A percentile compares a stretch with the other conserved stretches of the same genome.
Evolutionary conservation across 768 basidiomycete genomes (phyloP).

Genomic region (Coprinopsis sp.): DNA sequence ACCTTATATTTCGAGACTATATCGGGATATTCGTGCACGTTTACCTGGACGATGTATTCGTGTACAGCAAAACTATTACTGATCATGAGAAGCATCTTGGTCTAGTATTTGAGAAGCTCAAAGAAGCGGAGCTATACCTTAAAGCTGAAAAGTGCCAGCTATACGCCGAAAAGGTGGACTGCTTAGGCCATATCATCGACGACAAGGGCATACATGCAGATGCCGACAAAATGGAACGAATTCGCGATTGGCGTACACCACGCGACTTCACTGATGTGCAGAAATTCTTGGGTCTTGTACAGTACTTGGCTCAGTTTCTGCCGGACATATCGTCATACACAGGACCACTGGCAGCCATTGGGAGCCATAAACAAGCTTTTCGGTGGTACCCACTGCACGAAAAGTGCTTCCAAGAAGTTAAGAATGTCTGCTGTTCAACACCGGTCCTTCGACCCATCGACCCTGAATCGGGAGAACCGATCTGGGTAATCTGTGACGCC

Average conservation of each 20-base stretch:
- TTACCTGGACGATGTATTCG: slow-evolving; percentile 43
- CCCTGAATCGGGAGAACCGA: slow-evolving; percentile 17
- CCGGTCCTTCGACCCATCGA: slow-evolving; percentile 17
- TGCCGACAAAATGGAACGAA: slow-evolving; percentile 28
- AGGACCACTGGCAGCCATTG: slow-evolving; percentile 24
- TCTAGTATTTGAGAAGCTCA: slow-evolving; percentile 25
- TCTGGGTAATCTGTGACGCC: slow-evolving; percentile 26
- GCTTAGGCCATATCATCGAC: slow-evolving; percentile 38
- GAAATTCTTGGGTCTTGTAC: slow-evolving; percentile 34
- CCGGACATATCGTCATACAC: slow-evolving; percentile 29
- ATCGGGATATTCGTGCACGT: slow-evolving; percentile 37
- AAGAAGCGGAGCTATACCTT: slow-evolving; percentile 25
- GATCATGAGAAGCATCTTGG: slow-evolving; percentile 33
- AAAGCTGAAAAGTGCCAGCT: slow-evolving; percentile 30
- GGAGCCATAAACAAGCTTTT: slow-evolving; percentile 23
- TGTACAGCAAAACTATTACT: slow-evolving; percentile 30
- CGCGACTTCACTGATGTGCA: slow-evolving; percentile 31
- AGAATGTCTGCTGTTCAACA: slow-evolving; percentile 16
- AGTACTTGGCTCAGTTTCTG: slow-evolving; percentile 34
- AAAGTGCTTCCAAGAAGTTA: slow-evolving; percentile 11
- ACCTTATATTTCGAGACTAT: slow-evolving; percentile 26
- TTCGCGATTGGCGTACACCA: slow-evolving; percentile 31
- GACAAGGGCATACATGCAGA: slow-evolving; percentile 33
- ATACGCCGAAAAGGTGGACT: slow-evolving; percentile 26
- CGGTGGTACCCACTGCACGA: too few species aligned